phyloP scores from a whole-genome alignment of 345 rosid genomes.

The Bruguiera sexangula region DNA sequence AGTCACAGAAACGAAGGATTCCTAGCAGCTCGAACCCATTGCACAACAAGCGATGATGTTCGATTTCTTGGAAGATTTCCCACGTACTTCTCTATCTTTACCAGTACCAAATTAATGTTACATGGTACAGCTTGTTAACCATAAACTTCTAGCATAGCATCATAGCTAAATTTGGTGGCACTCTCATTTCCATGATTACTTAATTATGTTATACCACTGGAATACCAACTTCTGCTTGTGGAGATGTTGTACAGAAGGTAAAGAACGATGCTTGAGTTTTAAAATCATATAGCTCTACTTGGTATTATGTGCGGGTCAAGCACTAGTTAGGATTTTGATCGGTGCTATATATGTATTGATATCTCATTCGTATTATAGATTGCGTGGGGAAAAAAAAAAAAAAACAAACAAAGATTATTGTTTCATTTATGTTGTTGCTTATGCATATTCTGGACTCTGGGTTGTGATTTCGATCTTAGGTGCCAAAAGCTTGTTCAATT shows the following conservation, averaged over 20 bases:
- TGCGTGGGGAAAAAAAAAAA: too few species aligned
- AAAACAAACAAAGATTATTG: too few species aligned
- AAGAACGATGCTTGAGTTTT: neutral
- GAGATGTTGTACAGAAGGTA: slow-evolving; percentile 9
- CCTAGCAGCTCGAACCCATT: slow-evolving; percentile 54
- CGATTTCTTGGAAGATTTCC: neutral
- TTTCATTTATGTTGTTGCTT: too few species aligned
- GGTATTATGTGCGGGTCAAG: neutral
- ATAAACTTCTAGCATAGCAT: neutral
- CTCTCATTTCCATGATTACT: neutral
- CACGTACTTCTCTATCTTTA: neutral
- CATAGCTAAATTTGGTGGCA: neutral
- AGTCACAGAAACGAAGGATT: slow-evolving; percentile 39
- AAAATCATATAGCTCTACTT: neutral
- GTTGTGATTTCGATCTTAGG: too few species aligned
- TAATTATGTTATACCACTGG: neutral
- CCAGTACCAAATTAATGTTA: neutral
- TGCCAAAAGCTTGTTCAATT: too few species aligned
- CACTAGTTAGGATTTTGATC: neutral
- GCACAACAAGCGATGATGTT: slow-evolving; percentile 39
- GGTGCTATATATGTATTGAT: too few species aligned
- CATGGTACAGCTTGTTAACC: neutral
- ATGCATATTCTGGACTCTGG: too few species aligned
- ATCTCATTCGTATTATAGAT: too few species aligned
- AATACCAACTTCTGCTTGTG: neutral